phyloP scores from a whole-genome alignment of 768 basidiomycete species.

The Lactarius tabidus region DNA sequence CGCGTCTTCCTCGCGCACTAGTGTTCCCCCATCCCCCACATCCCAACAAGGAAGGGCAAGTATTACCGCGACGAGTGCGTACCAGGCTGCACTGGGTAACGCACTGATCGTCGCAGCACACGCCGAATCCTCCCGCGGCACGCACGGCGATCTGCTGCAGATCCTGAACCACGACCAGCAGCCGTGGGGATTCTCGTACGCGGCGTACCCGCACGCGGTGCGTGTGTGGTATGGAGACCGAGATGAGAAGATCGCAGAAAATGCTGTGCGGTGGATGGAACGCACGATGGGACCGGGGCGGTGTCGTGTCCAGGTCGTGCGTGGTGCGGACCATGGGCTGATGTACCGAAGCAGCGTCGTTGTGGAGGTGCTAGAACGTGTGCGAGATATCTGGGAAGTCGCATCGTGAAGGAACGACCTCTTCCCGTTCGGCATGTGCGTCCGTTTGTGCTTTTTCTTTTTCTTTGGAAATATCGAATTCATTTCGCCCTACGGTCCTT shows the following conservation, averaged over 20 bases:
- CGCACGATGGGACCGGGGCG: slow-evolving; percentile 68
- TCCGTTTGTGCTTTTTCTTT: neutral
- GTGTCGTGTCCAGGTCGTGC: slow-evolving; percentile 78
- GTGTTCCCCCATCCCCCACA: slow-evolving; percentile 35
- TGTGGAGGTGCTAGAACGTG: slow-evolving; percentile 75
- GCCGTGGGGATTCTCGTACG: slow-evolving; percentile 89
- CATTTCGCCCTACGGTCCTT: neutral
- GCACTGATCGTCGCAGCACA: slow-evolving; percentile 93
- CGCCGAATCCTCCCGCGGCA: slow-evolving; percentile 88
- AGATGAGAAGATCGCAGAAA: slow-evolving; percentile 91
- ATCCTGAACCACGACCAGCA: slow-evolving; percentile 88
- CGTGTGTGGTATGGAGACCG: slow-evolving; percentile 91
- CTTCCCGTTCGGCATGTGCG: neutral
- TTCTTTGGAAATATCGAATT: neutral
- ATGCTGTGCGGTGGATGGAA: slow-evolving; percentile 91
- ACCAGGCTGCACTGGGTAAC: slow-evolving; percentile 76
- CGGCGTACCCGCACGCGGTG: slow-evolving; percentile 68
- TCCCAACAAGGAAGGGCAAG: slow-evolving; percentile 4
- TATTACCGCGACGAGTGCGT: slow-evolving; percentile 37
- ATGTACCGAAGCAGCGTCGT: slow-evolving; percentile 91
- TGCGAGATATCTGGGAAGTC: slow-evolving; percentile 45
- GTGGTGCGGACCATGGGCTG: slow-evolving; percentile 86
- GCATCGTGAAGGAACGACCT: slow-evolving; percentile 3
- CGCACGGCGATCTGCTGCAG: slow-evolving; percentile 84
- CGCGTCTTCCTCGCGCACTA: slow-evolving; percentile 49